Evolutionary conservation across 2,329 filamentous ascomycete species (phyloP).

Genomic region (Phialophora verrucosa): DNA sequence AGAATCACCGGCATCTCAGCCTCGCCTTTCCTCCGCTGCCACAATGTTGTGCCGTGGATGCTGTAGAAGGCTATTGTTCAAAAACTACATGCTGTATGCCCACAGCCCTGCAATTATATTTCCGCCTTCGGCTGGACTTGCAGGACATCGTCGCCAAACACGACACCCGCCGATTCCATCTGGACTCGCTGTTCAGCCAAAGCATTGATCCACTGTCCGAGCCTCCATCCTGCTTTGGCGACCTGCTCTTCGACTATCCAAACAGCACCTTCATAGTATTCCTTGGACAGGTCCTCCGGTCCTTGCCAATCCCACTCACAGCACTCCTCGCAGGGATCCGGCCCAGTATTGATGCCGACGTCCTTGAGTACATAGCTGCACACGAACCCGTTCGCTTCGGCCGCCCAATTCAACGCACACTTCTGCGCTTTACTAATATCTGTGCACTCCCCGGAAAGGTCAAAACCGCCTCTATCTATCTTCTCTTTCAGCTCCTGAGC

Average conservation of each 20-base stretch:
- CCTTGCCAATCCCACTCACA: slow-evolving; percentile 19
- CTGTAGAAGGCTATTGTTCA: too few relatives aligned
- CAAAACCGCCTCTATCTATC: neutral
- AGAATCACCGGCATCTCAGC: neutral
- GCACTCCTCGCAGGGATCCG: slow-evolving; percentile 4
- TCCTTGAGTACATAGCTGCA: slow-evolving; percentile 31
- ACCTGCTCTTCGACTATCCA: slow-evolving; percentile 15
- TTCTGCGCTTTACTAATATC: slow-evolving; percentile 19
- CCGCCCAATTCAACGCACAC: slow-evolving; percentile 29
- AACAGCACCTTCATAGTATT: slow-evolving; percentile 17
- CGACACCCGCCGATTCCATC: slow-evolving; percentile 1
- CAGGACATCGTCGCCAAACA: neutral
- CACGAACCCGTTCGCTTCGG: slow-evolving; percentile 25
- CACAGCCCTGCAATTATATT: neutral
- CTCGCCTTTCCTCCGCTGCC: neutral
- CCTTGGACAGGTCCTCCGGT: slow-evolving; percentile 11
- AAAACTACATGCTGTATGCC: neutral
- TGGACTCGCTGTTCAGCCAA: slow-evolving; percentile 13
- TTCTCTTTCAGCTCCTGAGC: slow-evolving; percentile 7
- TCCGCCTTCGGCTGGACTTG: neutral
- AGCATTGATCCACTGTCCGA: slow-evolving; percentile 20
- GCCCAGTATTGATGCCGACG: slow-evolving; percentile 18
- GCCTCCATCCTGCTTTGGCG: slow-evolving; percentile 15
- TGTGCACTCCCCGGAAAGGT: slow-evolving; percentile 6
- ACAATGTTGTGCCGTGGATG: too few relatives aligned